These are phyloP conservation scores for Fraxinus paxiana DNA, from an alignment of 305 asterid genomes.

Conservation along the genomic window DNA sequence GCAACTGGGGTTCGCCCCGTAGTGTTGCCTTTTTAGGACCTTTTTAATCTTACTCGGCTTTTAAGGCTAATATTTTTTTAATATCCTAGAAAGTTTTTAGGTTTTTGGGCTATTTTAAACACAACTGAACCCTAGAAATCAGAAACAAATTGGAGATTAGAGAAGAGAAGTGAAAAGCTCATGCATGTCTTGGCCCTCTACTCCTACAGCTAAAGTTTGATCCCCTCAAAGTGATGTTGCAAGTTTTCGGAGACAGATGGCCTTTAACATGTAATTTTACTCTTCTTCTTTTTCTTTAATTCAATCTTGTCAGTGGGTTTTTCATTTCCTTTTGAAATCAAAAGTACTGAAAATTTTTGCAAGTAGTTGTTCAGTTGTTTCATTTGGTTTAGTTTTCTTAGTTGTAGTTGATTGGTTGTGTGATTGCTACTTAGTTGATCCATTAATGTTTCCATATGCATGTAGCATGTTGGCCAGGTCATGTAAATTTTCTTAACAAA, in stretches of 20 bases:
- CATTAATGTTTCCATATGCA: neutral
- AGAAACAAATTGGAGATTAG: neutral
- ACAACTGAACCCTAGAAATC: neutral
- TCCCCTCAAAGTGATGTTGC: neutral
- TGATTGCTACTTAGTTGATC: neutral
- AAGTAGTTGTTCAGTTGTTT: neutral
- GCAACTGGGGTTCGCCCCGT: neutral
- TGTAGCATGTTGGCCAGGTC: neutral
- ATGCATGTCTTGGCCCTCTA: neutral
- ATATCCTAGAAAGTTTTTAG: neutral
- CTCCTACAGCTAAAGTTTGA: neutral
- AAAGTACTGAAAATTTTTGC: neutral
- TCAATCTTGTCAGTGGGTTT: neutral
- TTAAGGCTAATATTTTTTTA: neutral
- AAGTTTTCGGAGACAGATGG: neutral
- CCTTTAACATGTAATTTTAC: neutral
- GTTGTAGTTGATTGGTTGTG: neutral
- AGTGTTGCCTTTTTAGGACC: neutral
- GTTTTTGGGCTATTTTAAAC: neutral
- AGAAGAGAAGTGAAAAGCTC: neutral
- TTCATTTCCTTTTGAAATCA: neutral
- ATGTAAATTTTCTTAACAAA: neutral
- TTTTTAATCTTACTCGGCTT: neutral
- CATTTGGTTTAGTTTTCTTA: neutral
- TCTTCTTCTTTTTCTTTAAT: neutral